Evolutionary conservation across 2,329 filamentous ascomycete genomes (phyloP).

Genomic region (Cladorrhinum sp.): DNA sequence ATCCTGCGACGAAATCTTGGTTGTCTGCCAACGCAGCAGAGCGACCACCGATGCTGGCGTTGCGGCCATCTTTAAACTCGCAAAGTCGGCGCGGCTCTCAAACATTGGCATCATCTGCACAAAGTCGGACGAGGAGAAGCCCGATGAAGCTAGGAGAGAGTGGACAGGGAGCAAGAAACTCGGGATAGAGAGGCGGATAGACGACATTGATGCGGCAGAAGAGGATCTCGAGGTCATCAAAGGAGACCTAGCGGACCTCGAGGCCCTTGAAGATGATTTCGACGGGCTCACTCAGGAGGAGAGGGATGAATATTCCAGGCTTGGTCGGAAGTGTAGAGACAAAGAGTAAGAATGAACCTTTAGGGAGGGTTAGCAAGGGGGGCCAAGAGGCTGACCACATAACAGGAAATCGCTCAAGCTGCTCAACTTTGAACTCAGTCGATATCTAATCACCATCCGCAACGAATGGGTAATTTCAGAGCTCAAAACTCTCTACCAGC

Average conservation of each 20-base stretch:
- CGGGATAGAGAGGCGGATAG: constrained; percentile 21
- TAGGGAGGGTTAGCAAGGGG: constrained; percentile 8
- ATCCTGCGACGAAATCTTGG: constrained; percentile 49
- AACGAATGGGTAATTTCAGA: constrained; percentile 35
- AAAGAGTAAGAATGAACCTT: constrained; percentile 8
- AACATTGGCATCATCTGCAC: constrained; percentile 46
- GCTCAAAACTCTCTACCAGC: constrained; percentile 32
- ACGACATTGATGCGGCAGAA: constrained; percentile 14
- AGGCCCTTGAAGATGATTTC: background rate
- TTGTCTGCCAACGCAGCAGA: constrained; percentile 41
- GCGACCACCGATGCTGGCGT: constrained; percentile 43
- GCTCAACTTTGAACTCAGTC: constrained; percentile 24
- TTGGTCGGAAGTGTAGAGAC: constrained; percentile 13
- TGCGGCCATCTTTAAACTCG: constrained; percentile 40
- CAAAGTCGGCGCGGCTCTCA: constrained; percentile 34
- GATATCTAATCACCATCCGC: constrained; percentile 37
- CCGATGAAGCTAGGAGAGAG: constrained; percentile 33
- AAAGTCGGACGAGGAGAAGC: constrained; percentile 34
- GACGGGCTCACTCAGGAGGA: background rate
- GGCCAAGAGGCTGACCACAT: constrained; percentile 1
- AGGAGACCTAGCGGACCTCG: background rate
- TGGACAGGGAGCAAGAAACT: constrained; percentile 29
- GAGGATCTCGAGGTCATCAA: constrained; percentile 4
- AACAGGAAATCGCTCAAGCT: background rate
- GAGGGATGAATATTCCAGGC: background rate